Base-by-base conservation (phyloP, 768 basidiomycete genomes). In the Leucocoprinus sp. region DNA sequence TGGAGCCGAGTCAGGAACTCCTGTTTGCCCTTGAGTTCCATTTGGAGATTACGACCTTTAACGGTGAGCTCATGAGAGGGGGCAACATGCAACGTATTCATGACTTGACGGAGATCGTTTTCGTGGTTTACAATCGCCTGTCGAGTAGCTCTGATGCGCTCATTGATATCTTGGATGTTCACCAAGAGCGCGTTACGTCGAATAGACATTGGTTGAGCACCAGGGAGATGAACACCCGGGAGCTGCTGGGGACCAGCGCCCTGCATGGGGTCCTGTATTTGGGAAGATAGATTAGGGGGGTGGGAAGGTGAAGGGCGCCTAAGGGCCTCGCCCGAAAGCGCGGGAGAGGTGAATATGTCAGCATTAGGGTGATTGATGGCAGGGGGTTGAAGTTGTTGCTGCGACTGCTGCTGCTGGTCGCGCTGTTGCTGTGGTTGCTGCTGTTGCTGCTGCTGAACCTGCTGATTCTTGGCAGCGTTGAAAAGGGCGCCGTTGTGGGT, bases 281-380 rank as follows among this genome's bases (percentile, higher is more conserved):
- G 53, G 21, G 59, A 55, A 23, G 55, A 46, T 45, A 55, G 55
- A 34, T 55, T 58, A 14, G 61, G 54, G 54, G 62, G 53, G 59
- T 70, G 66, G n/a, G 68, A 65, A 48, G 63, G 14, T 73, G 79
- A 22, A 4, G 71, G 65, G 8, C 71, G 75, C 27, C 72, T 70
- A 55, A 78, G 65, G 21, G 64, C 67, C 21, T 74, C 71, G 51
- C 63, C 60, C 22, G 60, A 43, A 60, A 75, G 66, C 19, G 63
- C 64, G n/a, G 73, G 62, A 6, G 74, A 60, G 17, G 69, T 54
- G 56, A 79, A 78, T 53, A 75, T 67, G 45, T 78, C 77, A 17
- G 61, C 51, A 17, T 65, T 52, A 0, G 61, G 42, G 49, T 69
- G 74, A 46, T 64, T 69, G 50, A 69, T 59, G 26, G 60, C 57